Conservation (phyloP, 306 rosid genomes). For the Fagus crenata region DNA sequence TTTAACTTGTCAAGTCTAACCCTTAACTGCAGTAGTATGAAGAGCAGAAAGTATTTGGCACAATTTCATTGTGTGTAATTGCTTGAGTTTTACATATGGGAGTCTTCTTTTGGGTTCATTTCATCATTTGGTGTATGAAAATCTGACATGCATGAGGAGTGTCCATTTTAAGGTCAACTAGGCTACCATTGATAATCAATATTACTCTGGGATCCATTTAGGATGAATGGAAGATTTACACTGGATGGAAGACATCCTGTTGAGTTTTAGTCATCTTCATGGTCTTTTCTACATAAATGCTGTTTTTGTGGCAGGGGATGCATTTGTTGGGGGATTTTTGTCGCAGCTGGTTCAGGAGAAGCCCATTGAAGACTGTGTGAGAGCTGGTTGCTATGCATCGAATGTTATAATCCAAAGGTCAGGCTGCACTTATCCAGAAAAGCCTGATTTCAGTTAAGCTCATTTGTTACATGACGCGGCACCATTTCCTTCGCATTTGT, state of each 20-base stretch:
- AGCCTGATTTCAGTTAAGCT: conserved; percentile 68
- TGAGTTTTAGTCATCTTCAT: conserved; percentile 4
- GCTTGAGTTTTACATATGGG: not conserved
- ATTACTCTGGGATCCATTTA: not conserved
- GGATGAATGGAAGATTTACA: no score
- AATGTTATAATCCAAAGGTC: conserved; percentile 90
- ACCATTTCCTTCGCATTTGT: not conserved
- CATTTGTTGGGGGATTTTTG: conserved; percentile 95
- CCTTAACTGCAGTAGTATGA: not conserved
- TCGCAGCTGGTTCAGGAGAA: conserved; percentile 75
- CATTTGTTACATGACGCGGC: conserved; percentile 6
- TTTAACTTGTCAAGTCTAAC: not conserved
- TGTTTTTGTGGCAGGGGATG: conserved; percentile 69
- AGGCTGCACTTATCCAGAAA: conserved; percentile 91
- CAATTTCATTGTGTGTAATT: not conserved
- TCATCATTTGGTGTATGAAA: not conserved
- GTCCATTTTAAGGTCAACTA: not conserved
- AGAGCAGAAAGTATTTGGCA: not conserved
- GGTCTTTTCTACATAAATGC: not conserved
- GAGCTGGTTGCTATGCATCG: conserved; percentile 85
- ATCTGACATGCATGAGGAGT: not conserved
- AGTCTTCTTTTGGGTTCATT: not conserved
- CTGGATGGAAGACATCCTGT: not conserved
- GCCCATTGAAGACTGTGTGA: conserved; percentile 76
- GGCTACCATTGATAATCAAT: not conserved